Conservation (phyloP, 352 stramenopile genomes). For the Pythium dissimile region DNA sequence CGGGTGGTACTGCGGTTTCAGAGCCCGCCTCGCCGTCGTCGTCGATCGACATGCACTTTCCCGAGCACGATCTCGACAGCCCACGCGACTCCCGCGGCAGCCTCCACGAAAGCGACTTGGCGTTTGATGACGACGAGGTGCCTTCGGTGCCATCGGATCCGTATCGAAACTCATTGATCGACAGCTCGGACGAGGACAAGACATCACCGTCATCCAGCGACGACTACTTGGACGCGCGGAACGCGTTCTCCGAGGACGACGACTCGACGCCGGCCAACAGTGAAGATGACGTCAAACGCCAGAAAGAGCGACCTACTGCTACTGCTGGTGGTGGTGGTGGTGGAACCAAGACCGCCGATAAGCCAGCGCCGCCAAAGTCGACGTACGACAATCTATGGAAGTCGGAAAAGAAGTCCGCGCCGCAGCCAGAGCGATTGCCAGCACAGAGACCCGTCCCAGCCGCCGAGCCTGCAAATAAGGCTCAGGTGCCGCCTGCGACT, state of each 20-base stretch:
- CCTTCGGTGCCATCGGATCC: slow-evolving; percentile 3
- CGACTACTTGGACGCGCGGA: slow-evolving; percentile 16
- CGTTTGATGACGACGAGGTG: slow-evolving; percentile 12
- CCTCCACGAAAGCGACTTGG: slow-evolving; percentile 11
- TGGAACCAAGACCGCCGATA: too few species aligned
- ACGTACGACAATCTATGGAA: slow-evolving; percentile 1
- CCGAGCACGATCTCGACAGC: not conserved
- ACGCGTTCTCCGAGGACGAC: slow-evolving; percentile 14
- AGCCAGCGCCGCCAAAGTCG: not conserved
- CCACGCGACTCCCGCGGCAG: slow-evolving; percentile 1
- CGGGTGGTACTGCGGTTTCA: not conserved
- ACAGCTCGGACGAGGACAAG: not conserved
- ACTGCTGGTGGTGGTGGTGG: too few species aligned
- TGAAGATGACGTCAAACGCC: too few species aligned
- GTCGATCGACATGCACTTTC: not conserved
- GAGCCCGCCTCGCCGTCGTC: not conserved
- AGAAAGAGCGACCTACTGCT: too few species aligned
- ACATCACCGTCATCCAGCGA: slow-evolving; percentile 15
- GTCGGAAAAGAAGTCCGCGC: not conserved
- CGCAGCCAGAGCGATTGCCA: not conserved
- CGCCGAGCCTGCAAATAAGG: not conserved
- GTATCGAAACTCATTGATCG: too few species aligned
- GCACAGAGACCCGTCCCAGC: not conserved
- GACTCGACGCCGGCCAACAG: too few species aligned
- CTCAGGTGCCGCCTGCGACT: not conserved